These are phyloP conservation scores for Populus pruinosa DNA, from an alignment of 345 rosid species.

Conservation along the genomic window DNA sequence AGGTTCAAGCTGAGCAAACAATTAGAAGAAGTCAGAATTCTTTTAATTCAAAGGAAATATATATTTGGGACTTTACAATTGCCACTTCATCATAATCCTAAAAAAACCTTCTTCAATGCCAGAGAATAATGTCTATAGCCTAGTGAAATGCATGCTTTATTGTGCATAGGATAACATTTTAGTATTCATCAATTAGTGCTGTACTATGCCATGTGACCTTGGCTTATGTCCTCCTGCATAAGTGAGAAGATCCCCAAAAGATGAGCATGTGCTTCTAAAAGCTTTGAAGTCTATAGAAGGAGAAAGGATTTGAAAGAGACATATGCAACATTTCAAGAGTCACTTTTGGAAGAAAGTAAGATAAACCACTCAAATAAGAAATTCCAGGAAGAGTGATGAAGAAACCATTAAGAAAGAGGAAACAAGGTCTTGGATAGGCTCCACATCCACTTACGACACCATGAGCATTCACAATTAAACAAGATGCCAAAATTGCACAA, in stretches of 20 bases:
- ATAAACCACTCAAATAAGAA: too few species aligned
- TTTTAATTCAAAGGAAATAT: neutral
- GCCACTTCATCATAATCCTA: neutral
- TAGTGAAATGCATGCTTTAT: neutral
- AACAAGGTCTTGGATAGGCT: too few species aligned
- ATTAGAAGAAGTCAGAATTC: conserved; percentile 5
- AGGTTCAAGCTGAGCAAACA: conserved; percentile 56
- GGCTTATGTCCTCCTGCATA: neutral
- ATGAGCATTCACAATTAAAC: neutral
- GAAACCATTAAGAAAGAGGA: too few species aligned
- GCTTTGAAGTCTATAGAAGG: neutral
- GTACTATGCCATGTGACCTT: neutral
- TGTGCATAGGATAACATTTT: neutral
- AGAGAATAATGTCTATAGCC: neutral
- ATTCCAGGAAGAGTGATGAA: too few species aligned
- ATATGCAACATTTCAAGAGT: neutral
- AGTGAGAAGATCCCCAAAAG: neutral
- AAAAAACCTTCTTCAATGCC: neutral
- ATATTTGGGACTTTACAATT: neutral
- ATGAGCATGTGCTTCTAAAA: neutral
- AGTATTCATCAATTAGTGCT: neutral
- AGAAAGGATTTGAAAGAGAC: conserved; percentile 1
- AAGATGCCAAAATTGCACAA: neutral
- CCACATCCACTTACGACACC: too few species aligned
- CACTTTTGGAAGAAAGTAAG: neutral